A percentile compares a stretch with the other conserved stretches of the same genome.
These are phyloP conservation scores for Boletus mariae DNA, from an alignment of 1,284 basidiomycete species.

Conservation along the genomic window DNA sequence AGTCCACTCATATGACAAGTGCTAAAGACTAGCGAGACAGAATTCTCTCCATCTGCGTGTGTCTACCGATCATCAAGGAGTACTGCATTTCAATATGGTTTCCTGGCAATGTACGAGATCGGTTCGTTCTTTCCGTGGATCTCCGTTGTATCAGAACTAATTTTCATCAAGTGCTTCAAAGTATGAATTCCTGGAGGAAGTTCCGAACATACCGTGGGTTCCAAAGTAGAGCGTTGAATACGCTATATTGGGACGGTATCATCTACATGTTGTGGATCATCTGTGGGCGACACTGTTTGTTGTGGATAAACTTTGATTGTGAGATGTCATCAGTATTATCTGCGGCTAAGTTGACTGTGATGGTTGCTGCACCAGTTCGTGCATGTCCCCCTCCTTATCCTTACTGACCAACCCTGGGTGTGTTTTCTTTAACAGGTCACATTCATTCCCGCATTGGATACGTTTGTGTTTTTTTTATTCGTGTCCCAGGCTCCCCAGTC, in stretches of 20 bases:
- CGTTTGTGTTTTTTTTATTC: conserved; percentile 19
- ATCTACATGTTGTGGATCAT: conserved; percentile 29
- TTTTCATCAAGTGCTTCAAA: conserved; percentile 21
- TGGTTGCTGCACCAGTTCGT: conserved; percentile 22
- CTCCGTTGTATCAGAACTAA: neutral
- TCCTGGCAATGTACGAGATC: conserved; percentile 29
- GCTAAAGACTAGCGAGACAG: conserved; percentile 7
- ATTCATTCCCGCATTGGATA: conserved; percentile 23
- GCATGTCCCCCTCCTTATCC: neutral
- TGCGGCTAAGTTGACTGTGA: conserved; percentile 18
- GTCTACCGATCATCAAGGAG: conserved; percentile 18
- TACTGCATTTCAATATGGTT: conserved; percentile 13
- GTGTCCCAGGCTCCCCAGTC: neutral
- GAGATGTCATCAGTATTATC: conserved; percentile 18
- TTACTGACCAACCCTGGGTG: neutral
- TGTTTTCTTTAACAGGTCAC: conserved; percentile 9
- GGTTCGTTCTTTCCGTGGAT: conserved; percentile 10
- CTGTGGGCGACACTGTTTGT: conserved; percentile 6
- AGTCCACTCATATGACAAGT: neutral
- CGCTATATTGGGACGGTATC: conserved; percentile 29
- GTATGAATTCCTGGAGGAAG: conserved; percentile 27
- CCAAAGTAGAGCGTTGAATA: conserved; percentile 20
- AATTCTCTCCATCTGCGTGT: conserved; percentile 21
- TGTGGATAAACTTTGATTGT: neutral
- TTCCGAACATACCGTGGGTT: conserved; percentile 23